Evolutionary conservation across 1,284 basidiomycete genomes (phyloP), one percentile per base, ranked within the genome.

Genomic region (Mycosarcoma mackinlayi): DNA sequence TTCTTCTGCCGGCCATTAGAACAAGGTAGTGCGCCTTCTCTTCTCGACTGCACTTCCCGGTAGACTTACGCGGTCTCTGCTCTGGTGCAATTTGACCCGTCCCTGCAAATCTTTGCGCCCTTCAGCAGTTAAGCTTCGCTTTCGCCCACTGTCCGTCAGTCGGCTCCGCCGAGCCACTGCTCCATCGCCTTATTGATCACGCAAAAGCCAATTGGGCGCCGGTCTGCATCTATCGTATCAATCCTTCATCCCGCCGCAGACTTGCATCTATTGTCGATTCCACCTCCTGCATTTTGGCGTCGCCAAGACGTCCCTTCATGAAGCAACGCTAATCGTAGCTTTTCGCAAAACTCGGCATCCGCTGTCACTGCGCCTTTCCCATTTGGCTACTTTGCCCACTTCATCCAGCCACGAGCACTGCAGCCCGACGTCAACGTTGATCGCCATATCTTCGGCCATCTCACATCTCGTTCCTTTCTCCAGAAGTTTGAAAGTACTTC

Each of bases 261-360:
- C 24, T 19, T 39, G 14, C 47, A 18, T 30, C 34, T 30, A 23
- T 6, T 23, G 6, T 24, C 38, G 21, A 16, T 34, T 21, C 24
- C 21, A 25, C 25, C 47, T 39, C 11, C 59, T 62, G 59, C 59
- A 51, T 18, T 30, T 62, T 24, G 59, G 47, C 59, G 59, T 21
- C 34, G 38, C n/a, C 30, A n/a, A 23, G 23, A 13, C 6, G 7
- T 6, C 25, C 21, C 31, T 44, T 63, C 48, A 63, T 56, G 25
- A 38, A 25, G 18, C 35, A 14, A 40, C 21, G 24, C 28, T 39
- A 40, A 28, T 30, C 25, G 31, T 14, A 30, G 49, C 30, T 31
- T 33, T 34, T 19, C 21, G 21, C n/a, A 7, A 14, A 14, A 16
- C n/a, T 51, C 25, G 48, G 30, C 37, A 42, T 39, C 47, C 37